Conservation (phyloP, 306 rosid species). For the Prunus mongolica region DNA sequence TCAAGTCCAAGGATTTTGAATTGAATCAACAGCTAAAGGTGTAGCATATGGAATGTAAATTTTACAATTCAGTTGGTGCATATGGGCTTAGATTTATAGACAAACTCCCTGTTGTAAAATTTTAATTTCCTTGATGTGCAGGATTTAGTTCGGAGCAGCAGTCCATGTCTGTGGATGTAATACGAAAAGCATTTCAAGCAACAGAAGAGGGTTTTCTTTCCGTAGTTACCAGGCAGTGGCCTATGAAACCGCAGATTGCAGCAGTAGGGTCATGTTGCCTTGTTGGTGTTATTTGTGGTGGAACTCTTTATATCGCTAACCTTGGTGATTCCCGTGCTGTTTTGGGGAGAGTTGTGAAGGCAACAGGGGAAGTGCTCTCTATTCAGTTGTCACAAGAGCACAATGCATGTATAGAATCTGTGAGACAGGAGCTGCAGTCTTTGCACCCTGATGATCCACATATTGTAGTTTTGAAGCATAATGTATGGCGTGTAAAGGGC, state of each 20-base stretch:
- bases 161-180: constrained; percentile 69
- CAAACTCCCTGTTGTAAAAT: neutral
- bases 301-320: constrained; percentile 70
- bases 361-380: constrained; percentile 80
- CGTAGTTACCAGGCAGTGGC: constrained; percentile 64
- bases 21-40: neutral
- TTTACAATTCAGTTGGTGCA: neutral
- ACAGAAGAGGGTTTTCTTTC: constrained; percentile 86
- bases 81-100: neutral
- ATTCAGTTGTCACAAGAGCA: constrained; percentile 74
- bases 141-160: constrained; percentile 82
- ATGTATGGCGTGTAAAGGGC: constrained; percentile 92
- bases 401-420: constrained; percentile 69
- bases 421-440: constrained; percentile 79
- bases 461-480: constrained; percentile 83
- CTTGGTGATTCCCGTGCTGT: constrained; percentile 92
- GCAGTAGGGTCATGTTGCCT: constrained; percentile 96
- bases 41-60: neutral
- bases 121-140: constrained; percentile 31
- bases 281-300: constrained; percentile 71
- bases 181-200: constrained; percentile 85
- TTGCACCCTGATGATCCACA: constrained; percentile 82
- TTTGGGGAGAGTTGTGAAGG: constrained; percentile 71
- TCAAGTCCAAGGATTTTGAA: neutral
- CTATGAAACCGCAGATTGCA: constrained; percentile 72